Evolutionary conservation across 352 stramenopile genomes (phyloP).

Genomic region (Elongisporangium undulatum): DNA sequence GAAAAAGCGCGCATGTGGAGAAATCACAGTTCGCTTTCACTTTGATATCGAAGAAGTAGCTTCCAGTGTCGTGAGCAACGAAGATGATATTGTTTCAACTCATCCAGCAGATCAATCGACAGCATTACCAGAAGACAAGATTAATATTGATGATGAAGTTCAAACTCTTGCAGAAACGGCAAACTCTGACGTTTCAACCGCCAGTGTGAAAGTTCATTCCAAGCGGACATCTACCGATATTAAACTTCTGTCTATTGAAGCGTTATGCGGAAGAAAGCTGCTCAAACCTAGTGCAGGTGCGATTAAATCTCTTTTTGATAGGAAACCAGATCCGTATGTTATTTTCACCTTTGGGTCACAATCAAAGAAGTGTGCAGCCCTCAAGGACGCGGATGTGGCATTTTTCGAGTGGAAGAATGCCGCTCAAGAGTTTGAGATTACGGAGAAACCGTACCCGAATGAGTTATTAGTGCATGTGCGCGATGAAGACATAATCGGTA

Average conservation of each 20-base stretch:
- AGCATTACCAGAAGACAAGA: too few species aligned
- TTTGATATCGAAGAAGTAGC: constrained; percentile 12
- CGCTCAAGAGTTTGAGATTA: constrained; percentile 33
- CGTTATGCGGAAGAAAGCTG: constrained; percentile 25
- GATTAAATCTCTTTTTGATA: constrained; percentile 33
- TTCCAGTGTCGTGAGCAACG: not conserved
- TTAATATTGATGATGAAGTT: too few species aligned
- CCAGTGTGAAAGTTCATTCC: not conserved
- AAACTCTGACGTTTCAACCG: not conserved
- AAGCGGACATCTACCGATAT: constrained; percentile 14
- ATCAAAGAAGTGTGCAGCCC: constrained; percentile 17
- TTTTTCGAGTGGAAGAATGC: constrained; percentile 49
- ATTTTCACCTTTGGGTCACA: constrained; percentile 8
- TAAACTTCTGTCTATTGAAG: constrained; percentile 31
- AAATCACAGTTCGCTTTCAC: constrained; percentile 30
- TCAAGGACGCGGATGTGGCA: constrained; percentile 35
- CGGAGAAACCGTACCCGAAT: constrained; percentile 22
- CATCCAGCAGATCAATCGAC: too few species aligned
- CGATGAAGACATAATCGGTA: constrained; percentile 32
- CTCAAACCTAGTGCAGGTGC: constrained; percentile 14
- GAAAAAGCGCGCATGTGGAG: constrained; percentile 28
- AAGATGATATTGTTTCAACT: too few species aligned
- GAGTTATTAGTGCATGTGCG: constrained; percentile 29
- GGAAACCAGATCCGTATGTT: constrained; percentile 42
- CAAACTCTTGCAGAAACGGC: too few species aligned